Percentiles rank a stretch among this genome's conserved stretches.
phyloP scores from a whole-genome alignment of 108 stramenopile genomes.

The Licmophora abbreviata region DNA sequence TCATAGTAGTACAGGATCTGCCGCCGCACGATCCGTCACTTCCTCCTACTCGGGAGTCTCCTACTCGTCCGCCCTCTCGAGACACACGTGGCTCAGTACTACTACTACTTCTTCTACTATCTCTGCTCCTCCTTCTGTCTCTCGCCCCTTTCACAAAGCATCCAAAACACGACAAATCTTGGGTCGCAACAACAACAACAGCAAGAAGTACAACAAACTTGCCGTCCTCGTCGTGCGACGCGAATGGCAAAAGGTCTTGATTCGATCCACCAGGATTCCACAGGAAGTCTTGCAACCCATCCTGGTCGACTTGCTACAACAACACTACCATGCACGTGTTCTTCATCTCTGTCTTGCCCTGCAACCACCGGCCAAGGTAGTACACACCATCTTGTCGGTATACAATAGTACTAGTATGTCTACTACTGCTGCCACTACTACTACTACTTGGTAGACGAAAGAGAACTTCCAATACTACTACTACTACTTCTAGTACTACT shows the following conservation, averaged over 20 bases:
- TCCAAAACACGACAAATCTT: too few relatives aligned
- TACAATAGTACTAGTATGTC: constrained; percentile 1
- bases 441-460: background rate
- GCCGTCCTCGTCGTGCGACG: constrained; percentile 7
- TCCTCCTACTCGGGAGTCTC: too few relatives aligned
- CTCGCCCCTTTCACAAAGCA: too few relatives aligned
- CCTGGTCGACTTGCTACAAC: constrained; percentile 7
- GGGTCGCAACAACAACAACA: too few relatives aligned
- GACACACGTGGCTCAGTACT: too few relatives aligned
- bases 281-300: constrained; percentile 13
- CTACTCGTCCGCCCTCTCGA: too few relatives aligned
- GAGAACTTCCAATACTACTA: background rate
- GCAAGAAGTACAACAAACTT: too few relatives aligned
- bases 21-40: too few relatives aligned
- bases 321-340: constrained; percentile 10
- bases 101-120: too few relatives aligned
- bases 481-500: background rate
- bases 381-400: constrained; percentile 6
- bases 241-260: constrained; percentile 35
- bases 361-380: constrained; percentile 20
- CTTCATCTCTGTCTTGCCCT: constrained; percentile 32
- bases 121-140: too few relatives aligned
- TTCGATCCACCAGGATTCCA: constrained; percentile 17
- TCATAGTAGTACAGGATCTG: too few relatives aligned
- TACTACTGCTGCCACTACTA: background rate